phyloP scores from a whole-genome alignment of 2,329 filamentous ascomycete species.

The Fusarium praegraminearum region DNA sequence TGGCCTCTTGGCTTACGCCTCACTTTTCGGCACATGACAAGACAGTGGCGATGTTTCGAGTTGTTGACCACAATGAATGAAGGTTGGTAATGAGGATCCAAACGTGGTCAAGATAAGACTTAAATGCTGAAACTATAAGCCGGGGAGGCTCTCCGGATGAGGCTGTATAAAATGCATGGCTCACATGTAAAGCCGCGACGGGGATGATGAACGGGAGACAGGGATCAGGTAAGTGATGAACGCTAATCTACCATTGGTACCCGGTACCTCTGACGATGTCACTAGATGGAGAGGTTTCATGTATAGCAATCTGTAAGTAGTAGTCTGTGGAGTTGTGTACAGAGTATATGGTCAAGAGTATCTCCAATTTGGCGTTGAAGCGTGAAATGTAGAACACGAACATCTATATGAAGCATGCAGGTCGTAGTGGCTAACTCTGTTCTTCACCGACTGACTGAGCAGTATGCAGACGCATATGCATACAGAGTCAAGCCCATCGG shows the following conservation, averaged over 20 bases:
- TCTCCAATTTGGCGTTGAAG: not conserved
- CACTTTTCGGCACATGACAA: slow-evolving; percentile 14
- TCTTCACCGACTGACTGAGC: slow-evolving; percentile 29
- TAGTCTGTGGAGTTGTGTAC: not conserved
- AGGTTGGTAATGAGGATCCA: not conserved
- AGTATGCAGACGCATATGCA: not conserved
- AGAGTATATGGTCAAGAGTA: not conserved
- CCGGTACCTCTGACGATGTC: slow-evolving; percentile 1
- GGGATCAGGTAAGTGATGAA: slow-evolving; percentile 2
- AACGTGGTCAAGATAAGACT: not conserved
- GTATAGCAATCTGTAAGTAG: not conserved
- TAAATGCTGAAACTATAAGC: not conserved
- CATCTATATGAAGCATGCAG: not conserved
- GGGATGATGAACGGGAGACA: slow-evolving; percentile 18
- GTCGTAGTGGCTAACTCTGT: not conserved
- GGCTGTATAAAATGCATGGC: slow-evolving; percentile 25
- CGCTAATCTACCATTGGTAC: slow-evolving; percentile 1
- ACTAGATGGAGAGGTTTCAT: slow-evolving; percentile 3
- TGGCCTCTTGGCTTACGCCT: slow-evolving; percentile 6
- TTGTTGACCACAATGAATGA: not conserved
- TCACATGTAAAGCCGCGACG: slow-evolving; percentile 11
- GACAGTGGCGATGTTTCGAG: not conserved
- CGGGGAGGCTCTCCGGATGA: slow-evolving; percentile 6
- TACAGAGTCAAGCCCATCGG: slow-evolving; percentile 8
- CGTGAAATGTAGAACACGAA: not conserved